These are phyloP conservation scores for Aspergillus sp. DNA, from an alignment of 2,329 filamentous ascomycete genomes.

Conservation along the genomic window DNA sequence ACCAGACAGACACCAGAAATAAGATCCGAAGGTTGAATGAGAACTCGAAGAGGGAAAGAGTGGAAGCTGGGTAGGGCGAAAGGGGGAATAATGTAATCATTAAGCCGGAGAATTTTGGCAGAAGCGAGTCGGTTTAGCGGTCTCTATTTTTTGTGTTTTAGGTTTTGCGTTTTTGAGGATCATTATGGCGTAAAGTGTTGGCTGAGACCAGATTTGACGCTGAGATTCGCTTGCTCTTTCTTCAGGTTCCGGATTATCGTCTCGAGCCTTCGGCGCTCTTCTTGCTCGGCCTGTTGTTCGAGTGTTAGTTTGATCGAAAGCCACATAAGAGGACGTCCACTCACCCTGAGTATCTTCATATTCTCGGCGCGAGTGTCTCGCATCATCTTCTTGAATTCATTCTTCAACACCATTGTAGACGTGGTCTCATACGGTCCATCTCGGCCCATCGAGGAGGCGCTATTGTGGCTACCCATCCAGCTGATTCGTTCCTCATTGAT, in stretches of 20 bases:
- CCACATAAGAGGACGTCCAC: conserved; percentile 27
- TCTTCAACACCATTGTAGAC: conserved; percentile 70
- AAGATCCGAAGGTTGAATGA: background rate
- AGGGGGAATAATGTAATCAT: conserved; percentile 31
- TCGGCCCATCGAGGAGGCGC: conserved; percentile 41
- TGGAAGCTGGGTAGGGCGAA: background rate
- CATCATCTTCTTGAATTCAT: conserved; percentile 83
- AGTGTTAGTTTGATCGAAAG: conserved; percentile 23
- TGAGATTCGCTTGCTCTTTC: conserved; percentile 44
- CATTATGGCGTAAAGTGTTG: conserved; percentile 41
- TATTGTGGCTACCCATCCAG: conserved; percentile 65
- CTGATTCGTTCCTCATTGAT: conserved; percentile 70
- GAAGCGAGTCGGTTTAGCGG: background rate
- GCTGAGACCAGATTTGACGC: conserved; percentile 39
- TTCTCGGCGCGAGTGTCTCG: conserved; percentile 70
- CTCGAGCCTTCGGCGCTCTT: conserved; percentile 71
- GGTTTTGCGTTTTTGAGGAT: background rate
- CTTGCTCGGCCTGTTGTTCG: conserved; percentile 66
- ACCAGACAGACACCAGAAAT: conserved; percentile 2
- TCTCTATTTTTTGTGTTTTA: background rate
- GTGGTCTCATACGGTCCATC: conserved; percentile 58
- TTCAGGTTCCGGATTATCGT: conserved; percentile 59
- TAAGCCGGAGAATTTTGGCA: background rate
- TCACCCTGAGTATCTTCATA: conserved; percentile 66
- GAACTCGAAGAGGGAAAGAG: conserved; percentile 7